Percentiles rank a stretch among this genome's conserved stretches.
phyloP scores from a whole-genome alignment of 1,284 basidiomycete genomes.

The Ceratobasidium sp. region DNA sequence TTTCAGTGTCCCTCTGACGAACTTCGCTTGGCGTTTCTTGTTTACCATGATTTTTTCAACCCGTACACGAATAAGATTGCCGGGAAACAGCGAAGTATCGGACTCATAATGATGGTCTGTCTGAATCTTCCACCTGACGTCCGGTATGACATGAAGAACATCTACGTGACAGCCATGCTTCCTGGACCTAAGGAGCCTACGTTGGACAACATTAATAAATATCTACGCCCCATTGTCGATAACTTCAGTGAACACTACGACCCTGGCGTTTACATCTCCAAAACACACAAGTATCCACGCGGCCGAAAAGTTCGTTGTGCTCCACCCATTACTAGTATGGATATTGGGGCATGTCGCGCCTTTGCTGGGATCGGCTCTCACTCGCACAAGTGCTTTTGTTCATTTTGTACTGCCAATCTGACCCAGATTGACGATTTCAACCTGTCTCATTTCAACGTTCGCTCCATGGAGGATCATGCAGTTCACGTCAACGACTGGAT shows the following conservation, averaged over 20 bases:
- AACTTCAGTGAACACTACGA: conserved; percentile 55
- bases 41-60: conserved; percentile 61
- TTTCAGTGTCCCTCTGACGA: conserved; percentile 48
- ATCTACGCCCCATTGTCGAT: conserved; percentile 55
- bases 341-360: not conserved
- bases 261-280: conserved; percentile 53
- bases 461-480: not conserved
- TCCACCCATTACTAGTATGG: not conserved
- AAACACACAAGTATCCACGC: conserved; percentile 14
- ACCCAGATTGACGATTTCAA: not conserved
- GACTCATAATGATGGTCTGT: conserved; percentile 58
- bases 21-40: conserved; percentile 53
- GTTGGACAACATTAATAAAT: conserved; percentile 54
- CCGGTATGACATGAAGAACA: conserved; percentile 57
- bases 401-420: not conserved
- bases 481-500: not conserved
- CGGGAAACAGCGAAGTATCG: conserved; percentile 56
- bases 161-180: conserved; percentile 59
- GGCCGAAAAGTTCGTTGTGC: conserved; percentile 12
- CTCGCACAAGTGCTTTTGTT: conserved; percentile 2
- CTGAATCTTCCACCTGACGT: conserved; percentile 58
- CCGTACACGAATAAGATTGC: conserved; percentile 55
- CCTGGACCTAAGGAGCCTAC: conserved; percentile 53
- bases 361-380: not conserved
- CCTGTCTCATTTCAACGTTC: not conserved